Percentiles rank a stretch among this genome's conserved stretches.
phyloP scores from a whole-genome alignment of 345 rosid genomes.

The Salix koriyanagi region DNA sequence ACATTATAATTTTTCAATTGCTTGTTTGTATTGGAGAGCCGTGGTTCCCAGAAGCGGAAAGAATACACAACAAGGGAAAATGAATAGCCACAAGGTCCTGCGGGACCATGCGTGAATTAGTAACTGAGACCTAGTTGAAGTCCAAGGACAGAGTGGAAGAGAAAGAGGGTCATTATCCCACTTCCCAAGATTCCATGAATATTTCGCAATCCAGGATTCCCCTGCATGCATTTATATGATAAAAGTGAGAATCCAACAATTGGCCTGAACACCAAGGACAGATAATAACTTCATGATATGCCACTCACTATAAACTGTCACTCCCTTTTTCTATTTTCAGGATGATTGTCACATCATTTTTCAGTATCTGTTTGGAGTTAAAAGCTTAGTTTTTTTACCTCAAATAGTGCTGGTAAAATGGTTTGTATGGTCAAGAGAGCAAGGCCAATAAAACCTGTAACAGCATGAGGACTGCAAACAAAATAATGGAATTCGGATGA shows the following conservation, averaged over 20 bases:
- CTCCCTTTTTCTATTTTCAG: background rate
- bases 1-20: too few relatives aligned
- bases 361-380: background rate
- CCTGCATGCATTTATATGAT: conserved; percentile 36
- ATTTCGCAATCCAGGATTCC: conserved; percentile 70
- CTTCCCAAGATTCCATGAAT: conserved; percentile 89
- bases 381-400: conserved; percentile 41
- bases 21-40: background rate
- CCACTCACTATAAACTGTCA: background rate
- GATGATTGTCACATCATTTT: background rate
- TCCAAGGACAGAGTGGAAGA: conserved; percentile 72
- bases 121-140: conserved; percentile 85
- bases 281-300: background rate
- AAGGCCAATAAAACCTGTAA: conserved; percentile 73
- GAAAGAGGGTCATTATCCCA: conserved; percentile 82
- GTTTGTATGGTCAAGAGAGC: conserved; percentile 71
- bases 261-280: background rate
- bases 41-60: background rate
- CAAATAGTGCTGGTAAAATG: conserved; percentile 63
- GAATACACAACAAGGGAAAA: background rate
- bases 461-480: conserved; percentile 78
- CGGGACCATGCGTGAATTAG: conserved; percentile 19
- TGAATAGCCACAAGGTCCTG: background rate
- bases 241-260: background rate
- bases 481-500: background rate